Percentiles rank a stretch among this genome's conserved stretches.
Evolutionary conservation across 139 green algal genomes (phyloP).

Genomic region (Chlamydomonas applanata): DNA sequence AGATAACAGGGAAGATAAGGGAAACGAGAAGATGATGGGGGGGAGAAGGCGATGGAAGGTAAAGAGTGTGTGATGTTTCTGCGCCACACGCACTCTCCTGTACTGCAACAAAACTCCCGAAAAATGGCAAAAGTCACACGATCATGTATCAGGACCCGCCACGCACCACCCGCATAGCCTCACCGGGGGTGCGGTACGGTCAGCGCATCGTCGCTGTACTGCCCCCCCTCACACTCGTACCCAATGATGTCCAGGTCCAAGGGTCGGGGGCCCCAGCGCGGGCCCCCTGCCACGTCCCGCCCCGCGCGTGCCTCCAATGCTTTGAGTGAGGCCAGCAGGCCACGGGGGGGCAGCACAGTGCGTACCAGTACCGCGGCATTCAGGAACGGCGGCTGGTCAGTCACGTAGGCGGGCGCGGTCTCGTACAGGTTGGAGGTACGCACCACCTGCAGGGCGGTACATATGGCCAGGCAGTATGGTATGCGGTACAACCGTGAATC

Average conservation of each 20-base stretch:
- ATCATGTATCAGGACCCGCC: not conserved
- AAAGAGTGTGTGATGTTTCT: too few species aligned
- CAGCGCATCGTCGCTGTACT: slow-evolving; percentile 13
- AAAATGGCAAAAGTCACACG: too few species aligned
- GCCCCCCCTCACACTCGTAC: slow-evolving; percentile 57
- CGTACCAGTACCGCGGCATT: slow-evolving; percentile 77
- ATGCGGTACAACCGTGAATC: too few species aligned
- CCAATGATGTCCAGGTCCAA: slow-evolving; percentile 98
- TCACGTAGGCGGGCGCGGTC: slow-evolving; percentile 76
- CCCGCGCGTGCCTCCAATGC: slow-evolving; percentile 65
- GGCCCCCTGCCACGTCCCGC: slow-evolving; percentile 22
- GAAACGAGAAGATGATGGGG: too few species aligned
- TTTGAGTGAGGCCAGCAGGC: slow-evolving; percentile 74
- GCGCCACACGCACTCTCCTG: too few species aligned
- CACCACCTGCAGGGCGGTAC: slow-evolving; percentile 47
- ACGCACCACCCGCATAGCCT: not conserved
- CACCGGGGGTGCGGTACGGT: slow-evolving; percentile 41
- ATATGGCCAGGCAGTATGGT: too few species aligned
- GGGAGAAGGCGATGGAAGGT: too few species aligned
- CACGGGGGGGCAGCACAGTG: slow-evolving; percentile 57
- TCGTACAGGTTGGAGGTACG: slow-evolving; percentile 82
- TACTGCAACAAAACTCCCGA: too few species aligned
- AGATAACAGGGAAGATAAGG: too few species aligned
- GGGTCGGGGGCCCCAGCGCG: slow-evolving; percentile 79
- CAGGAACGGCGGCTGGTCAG: slow-evolving; percentile 84